Conservation (phyloP, 1,284 basidiomycete genomes). For the Fomes fomentarius region DNA sequence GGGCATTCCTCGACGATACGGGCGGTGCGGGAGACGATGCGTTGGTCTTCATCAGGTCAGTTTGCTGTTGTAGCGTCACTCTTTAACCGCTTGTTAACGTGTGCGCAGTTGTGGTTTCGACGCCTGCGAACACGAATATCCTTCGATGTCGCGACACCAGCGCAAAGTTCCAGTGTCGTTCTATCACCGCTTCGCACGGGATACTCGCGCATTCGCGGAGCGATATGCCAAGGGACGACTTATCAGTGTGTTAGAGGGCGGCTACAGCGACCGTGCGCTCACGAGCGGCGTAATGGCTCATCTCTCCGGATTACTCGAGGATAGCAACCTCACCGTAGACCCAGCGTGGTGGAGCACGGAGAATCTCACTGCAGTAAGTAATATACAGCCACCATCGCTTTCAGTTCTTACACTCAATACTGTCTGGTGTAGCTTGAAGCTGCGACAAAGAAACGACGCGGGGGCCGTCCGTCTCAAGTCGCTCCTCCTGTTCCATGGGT, state of each 20-base stretch:
- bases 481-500: constrained; percentile 54
- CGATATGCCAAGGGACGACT: constrained; percentile 70
- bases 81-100: background rate
- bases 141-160: constrained; percentile 91
- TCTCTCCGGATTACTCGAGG: constrained; percentile 65
- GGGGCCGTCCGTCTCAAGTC: constrained; percentile 44
- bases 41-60: constrained; percentile 85
- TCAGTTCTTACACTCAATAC: background rate
- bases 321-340: constrained; percentile 37
- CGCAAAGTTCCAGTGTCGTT: constrained; percentile 90
- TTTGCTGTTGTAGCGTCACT: no score
- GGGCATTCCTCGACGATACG: constrained; percentile 72
- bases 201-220: constrained; percentile 72
- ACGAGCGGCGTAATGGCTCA: constrained; percentile 84
- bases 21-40: constrained; percentile 71
- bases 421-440: constrained; percentile 66
- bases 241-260: constrained; percentile 92
- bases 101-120: constrained; percentile 82
- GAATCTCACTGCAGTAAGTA: constrained; percentile 65
- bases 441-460: constrained; percentile 63
- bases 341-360: constrained; percentile 72
- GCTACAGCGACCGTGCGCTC: constrained; percentile 90
- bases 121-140: constrained; percentile 90
- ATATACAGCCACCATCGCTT: background rate
- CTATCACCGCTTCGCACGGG: constrained; percentile 83